A percentile compares a stretch with the other conserved stretches of the same genome.
phyloP scores from a whole-genome alignment of 345 rosid genomes.

The Hibiscus trionum region DNA sequence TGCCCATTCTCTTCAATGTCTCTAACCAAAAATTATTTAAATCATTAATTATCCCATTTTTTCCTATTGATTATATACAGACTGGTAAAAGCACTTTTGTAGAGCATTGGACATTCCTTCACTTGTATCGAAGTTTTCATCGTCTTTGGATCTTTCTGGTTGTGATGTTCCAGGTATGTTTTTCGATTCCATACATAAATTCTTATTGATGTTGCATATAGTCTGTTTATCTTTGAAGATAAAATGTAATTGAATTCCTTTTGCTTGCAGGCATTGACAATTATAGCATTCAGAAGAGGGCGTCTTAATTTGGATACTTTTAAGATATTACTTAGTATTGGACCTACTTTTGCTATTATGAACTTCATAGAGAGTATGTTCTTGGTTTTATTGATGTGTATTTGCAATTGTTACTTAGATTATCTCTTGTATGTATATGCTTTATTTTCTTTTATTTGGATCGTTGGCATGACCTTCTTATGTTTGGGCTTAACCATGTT shows the following conservation, averaged over 20 bases:
- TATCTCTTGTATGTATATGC: not conserved
- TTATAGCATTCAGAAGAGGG: slow-evolving; percentile 75
- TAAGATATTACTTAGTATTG: slow-evolving; percentile 72
- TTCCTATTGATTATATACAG: slow-evolving; percentile 32
- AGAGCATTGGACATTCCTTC: slow-evolving; percentile 96
- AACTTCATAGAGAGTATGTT: slow-evolving; percentile 74
- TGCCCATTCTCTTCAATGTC: not conserved
- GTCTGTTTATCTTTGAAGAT: slow-evolving; percentile 6
- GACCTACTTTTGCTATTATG: slow-evolving; percentile 85
- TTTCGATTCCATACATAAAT: slow-evolving; percentile 5
- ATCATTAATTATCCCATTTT: not conserved
- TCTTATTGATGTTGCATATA: not conserved
- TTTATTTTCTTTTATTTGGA: not conserved
- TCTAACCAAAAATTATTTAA: not conserved
- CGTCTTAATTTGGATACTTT: slow-evolving; percentile 51
- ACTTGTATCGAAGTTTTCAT: slow-evolving; percentile 86
- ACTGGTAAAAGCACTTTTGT: slow-evolving; percentile 94
- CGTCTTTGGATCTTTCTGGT: slow-evolving; percentile 93
- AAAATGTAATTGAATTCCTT: slow-evolving; percentile 4
- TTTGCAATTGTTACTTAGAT: slow-evolving; percentile 9
- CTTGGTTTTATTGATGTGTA: slow-evolving; percentile 3
- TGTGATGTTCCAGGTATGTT: slow-evolving; percentile 85
- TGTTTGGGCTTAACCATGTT: not conserved
- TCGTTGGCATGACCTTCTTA: not conserved
- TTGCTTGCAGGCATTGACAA: slow-evolving; percentile 57